phyloP scores from a whole-genome alignment of 495 filamentous ascomycete genomes.

The Collariella sp. region DNA sequence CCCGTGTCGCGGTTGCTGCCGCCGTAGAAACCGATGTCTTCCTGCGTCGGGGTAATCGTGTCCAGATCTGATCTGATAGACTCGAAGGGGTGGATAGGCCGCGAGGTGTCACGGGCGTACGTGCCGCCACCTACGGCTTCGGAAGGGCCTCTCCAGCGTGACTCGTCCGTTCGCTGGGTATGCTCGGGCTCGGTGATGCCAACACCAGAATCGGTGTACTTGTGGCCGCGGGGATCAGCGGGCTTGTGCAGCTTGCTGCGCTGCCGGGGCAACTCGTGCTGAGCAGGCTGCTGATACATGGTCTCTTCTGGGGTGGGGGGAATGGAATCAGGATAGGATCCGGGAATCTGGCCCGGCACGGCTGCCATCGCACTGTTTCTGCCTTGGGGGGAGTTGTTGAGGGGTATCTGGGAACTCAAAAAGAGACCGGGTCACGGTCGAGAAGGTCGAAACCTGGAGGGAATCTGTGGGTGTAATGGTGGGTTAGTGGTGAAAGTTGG shows the following conservation, averaged over 20 bases:
- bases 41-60: not conserved
- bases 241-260: constrained; percentile 30
- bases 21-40: not conserved
- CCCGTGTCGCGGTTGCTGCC: not conserved
- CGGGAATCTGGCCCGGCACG: constrained; percentile 1
- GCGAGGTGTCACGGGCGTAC: constrained; percentile 2
- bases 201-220: constrained; percentile 27
- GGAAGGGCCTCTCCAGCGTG: not conserved
- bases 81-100: not conserved
- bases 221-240: constrained; percentile 24
- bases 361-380: not conserved
- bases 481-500: not conserved
- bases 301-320: constrained; percentile 11
- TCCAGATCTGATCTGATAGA: not conserved
- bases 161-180: not conserved
- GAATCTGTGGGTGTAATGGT: not conserved
- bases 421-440: too few relatives aligned
- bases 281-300: not conserved
- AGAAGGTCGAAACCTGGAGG: too few relatives aligned
- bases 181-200: constrained; percentile 14
- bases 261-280: constrained; percentile 4
- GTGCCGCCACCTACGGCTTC: constrained; percentile 15
- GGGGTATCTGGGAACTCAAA: too few relatives aligned
- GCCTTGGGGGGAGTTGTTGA: not conserved
- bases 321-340: constrained; percentile 8